Base-by-base conservation (phyloP, 177 flowering plant species). In the Vitis hybrid region DNA sequence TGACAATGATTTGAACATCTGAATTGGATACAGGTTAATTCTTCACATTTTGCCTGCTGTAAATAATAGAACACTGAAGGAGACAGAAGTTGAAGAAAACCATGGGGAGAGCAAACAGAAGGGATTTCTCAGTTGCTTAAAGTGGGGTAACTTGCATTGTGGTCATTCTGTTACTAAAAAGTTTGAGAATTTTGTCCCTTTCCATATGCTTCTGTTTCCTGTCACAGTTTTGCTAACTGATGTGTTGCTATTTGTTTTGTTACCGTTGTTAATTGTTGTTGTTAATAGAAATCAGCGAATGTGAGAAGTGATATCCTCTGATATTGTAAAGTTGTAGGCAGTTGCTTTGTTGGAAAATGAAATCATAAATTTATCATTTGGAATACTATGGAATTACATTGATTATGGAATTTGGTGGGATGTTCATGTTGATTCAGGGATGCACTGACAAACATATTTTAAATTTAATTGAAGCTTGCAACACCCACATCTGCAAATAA, bases 201-300 rank as follows among this genome's bases (percentile, higher is more conserved):
- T 1, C 49, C 49, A 51, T 33, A 21, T 33, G 33, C 19, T 71
- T 67, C 51, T 56, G 21, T 51, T 73, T 65, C 49, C 62, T 65
- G 71, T 75, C 76, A 63, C 71, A 72, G 74, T 78, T 78, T 78
- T 78, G 81, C 69, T 62, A 33, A 66, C 62, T 70, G 21, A 64
- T 67, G 26, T 63, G 56, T 39, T 56, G 16, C 68, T 64, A 21
- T 12, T 62, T 55, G 71, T 66, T 52, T 61, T 14, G 45, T 22
- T 31, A 10, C 10, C 9, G 13, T 65, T 50, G 18, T 11, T 49
- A 14, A 60, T 56, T 68, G 12, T 65, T 69, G 26, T 60, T 74
- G 70, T 78, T 64, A 26, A 68, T 64, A 67, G 67, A 61, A 26
- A 66, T 50, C 50, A 59, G 10, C 8, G 65, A 59, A 64, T 2